Evolutionary conservation across 163 green algal species (phyloP).

Genomic region (Scenedesmus sp.): DNA sequence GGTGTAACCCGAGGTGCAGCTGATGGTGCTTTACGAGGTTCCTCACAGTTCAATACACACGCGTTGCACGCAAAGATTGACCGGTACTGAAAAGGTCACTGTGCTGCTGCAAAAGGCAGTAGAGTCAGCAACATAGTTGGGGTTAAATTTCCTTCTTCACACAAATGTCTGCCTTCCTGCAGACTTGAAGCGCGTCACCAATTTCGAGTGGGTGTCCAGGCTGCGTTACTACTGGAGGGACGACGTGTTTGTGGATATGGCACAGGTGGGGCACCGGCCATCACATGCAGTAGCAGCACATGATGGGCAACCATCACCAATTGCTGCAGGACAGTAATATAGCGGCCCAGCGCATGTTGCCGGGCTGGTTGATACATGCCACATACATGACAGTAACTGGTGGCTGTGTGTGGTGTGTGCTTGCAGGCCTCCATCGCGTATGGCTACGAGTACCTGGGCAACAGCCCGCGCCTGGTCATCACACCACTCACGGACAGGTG

Average conservation of each 20-base stretch:
- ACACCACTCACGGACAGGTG: slow-evolving; percentile 89
- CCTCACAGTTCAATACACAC: neutral
- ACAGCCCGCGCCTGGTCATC: slow-evolving; percentile 87
- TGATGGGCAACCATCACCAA: neutral
- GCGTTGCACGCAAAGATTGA: neutral
- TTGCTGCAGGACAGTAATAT: neutral
- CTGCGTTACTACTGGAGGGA: slow-evolving; percentile 85
- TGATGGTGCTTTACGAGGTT: slow-evolving; percentile 35
- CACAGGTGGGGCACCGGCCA: slow-evolving; percentile 58
- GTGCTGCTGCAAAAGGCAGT: neutral
- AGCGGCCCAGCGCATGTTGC: too few species aligned
- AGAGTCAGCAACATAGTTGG: too few species aligned
- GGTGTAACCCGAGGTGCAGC: neutral
- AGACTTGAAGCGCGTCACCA: slow-evolving; percentile 57
- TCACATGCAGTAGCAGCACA: neutral
- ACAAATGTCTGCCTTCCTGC: neutral
- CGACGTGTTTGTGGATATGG: slow-evolving; percentile 85
- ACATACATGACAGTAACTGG: neutral
- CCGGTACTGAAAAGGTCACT: neutral
- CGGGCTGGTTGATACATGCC: too few species aligned
- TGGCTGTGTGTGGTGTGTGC: neutral
- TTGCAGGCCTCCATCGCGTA: slow-evolving; percentile 67
- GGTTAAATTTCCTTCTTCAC: neutral
- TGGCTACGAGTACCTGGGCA: slow-evolving; percentile 82
- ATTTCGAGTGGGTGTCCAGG: slow-evolving; percentile 88